A percentile compares a stretch with the other conserved stretches of the same genome.
Evolutionary conservation across 805 yeast genomes (phyloP).

Genomic region (Martiniozyma abietophila): DNA sequence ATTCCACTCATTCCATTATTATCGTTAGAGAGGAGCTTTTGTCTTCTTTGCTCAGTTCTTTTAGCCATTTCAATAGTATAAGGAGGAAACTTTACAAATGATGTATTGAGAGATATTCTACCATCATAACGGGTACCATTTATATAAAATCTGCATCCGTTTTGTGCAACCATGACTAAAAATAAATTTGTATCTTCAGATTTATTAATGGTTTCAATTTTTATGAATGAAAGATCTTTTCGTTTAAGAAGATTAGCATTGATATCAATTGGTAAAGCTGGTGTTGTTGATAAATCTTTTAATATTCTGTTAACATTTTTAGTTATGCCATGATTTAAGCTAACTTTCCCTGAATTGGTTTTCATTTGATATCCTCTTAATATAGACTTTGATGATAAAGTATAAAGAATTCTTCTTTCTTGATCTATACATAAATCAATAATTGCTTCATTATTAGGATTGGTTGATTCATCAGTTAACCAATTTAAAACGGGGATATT

Average conservation of each 20-base stretch:
- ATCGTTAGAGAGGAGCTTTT: conserved; percentile 31
- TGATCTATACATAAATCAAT: conserved; percentile 64
- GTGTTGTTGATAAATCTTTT: conserved; percentile 36
- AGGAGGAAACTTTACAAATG: conserved; percentile 38
- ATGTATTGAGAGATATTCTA: conserved; percentile 27
- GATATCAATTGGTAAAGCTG: conserved; percentile 28
- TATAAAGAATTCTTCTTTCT: conserved; percentile 66
- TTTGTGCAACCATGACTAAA: conserved; percentile 68
- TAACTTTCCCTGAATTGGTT: conserved; percentile 28
- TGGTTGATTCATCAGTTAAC: conserved; percentile 16
- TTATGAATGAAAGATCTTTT: conserved; percentile 51
- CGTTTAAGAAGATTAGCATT: conserved; percentile 39
- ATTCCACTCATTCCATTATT: conserved; percentile 6
- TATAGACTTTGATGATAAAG: conserved; percentile 74
- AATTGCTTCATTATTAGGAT: conserved; percentile 39
- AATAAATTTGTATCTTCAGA: conserved; percentile 61
- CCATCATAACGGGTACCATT: conserved; percentile 36
- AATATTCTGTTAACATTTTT: conserved; percentile 38
- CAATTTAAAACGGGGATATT: conserved; percentile 24
- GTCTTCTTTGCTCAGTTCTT: conserved; percentile 26
- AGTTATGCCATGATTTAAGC: conserved; percentile 23
- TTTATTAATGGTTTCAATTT: conserved; percentile 50
- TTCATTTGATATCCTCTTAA: conserved; percentile 67
- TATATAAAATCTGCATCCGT: conserved; percentile 72
- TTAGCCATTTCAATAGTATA: conserved; percentile 25